Conservation (phyloP, 2,329 filamentous ascomycete species). For the Cladosporium cucumerinum region DNA sequence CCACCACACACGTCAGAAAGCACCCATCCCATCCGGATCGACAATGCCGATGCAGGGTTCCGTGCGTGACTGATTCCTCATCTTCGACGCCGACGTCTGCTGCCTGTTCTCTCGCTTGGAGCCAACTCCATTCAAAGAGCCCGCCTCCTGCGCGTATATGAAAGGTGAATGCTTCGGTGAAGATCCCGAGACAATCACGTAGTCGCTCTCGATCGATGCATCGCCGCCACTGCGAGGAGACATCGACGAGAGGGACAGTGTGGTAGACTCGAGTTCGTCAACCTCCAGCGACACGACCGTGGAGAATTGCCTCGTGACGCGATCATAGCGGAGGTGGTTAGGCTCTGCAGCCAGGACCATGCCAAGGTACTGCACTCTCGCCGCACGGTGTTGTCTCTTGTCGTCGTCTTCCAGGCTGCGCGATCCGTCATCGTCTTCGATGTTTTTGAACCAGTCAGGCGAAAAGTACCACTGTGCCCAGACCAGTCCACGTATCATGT, state of each 20-base stretch:
- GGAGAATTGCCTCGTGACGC: conserved; percentile 11
- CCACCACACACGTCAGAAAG: background rate
- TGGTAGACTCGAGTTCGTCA: background rate
- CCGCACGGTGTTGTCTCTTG: conserved; percentile 42
- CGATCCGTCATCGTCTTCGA: conserved; percentile 64
- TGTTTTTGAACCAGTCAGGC: conserved; percentile 56
- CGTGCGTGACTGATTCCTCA: background rate
- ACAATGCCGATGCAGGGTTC: background rate
- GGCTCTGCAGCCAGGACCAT: conserved; percentile 12
- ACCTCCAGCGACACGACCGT: background rate
- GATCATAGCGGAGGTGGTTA: conserved; percentile 8
- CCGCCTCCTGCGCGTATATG: background rate
- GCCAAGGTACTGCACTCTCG: conserved; percentile 14
- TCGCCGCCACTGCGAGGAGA: background rate
- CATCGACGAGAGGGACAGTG: background rate
- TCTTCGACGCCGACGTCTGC: background rate
- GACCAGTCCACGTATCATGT: conserved; percentile 60
- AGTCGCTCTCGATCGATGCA: conserved; percentile 10
- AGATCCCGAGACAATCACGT: conserved; percentile 2
- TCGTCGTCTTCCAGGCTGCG: conserved; percentile 61
- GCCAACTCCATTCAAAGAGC: background rate
- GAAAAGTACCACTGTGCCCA: conserved; percentile 61
- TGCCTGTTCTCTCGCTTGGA: background rate
- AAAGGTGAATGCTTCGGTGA: background rate
- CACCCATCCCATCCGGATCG: background rate